Evolutionary conservation across 2,329 filamentous ascomycete genomes (phyloP), one percentile per base, ranked within the genome.

Genomic region (Alternaria ventricosa): DNA sequence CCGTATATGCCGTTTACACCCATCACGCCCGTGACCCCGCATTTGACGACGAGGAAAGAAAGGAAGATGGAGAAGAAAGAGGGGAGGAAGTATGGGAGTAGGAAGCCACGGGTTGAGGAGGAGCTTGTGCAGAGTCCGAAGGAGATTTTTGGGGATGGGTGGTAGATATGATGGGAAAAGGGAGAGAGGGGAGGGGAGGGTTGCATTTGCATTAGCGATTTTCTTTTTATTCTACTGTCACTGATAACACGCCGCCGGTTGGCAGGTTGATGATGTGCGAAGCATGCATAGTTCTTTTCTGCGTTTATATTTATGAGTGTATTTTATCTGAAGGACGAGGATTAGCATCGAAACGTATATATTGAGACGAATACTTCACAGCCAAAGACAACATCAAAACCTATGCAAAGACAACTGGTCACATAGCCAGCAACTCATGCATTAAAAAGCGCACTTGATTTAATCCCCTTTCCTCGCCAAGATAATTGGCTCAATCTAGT

Each of bases 1-100:
- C 91, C 92, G 0, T 95, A 94, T 71, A 92, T 94, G 82, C 92
- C 92, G 0, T 92, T 90, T 75, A 91, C 90, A 7, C 91, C 92
- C 1, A 84, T 92, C 51, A 86, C 93, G 55, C 92, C 92, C 1
- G 87, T 94, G 53, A 94, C 92, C 28, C 91, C 92, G n/a, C 88
- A 87, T 20, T 81, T 95, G 50, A 88, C 92, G 15, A 92, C 89
- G 23, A 88, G 85, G 78, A 87, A 88, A 65, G 91, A 94, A 74
- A 82, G 91, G 27, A 93, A 90, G 85, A 84, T 86, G 76, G 89
- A 88, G 84, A 88, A 84, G 83, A 88, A 85, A 75, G 79, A 89
- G 75, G 87, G 61, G 88, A 18, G n/a, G 45, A 13, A 18, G 23
- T 41, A 18, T 41, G 25, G 49, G 88, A 82, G 89, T 87, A 55